A percentile compares a stretch with the other conserved stretches of the same genome.
Evolutionary conservation across 148 eudicot genomes (phyloP).

Genomic region (Gaultheria prostrata): DNA sequence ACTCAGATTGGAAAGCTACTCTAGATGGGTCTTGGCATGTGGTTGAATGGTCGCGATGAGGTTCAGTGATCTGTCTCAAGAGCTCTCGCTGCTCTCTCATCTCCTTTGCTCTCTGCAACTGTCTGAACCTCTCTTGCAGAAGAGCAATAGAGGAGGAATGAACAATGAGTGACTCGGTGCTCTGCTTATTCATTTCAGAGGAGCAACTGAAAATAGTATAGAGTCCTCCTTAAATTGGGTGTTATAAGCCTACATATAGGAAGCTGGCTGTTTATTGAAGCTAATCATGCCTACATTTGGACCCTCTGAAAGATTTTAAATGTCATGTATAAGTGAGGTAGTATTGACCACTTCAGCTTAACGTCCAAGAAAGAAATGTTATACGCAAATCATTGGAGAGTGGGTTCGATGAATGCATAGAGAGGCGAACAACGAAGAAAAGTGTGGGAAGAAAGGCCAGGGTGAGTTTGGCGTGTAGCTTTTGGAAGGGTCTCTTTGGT

Average conservation of each 20-base stretch:
- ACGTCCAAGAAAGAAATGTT: constrained; percentile 14
- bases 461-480: constrained; percentile 12
- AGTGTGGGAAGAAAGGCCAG: constrained; percentile 8
- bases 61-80: background rate
- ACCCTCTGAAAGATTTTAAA: background rate
- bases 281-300: background rate
- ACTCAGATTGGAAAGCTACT: constrained; percentile 7
- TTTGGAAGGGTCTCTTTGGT: constrained; percentile 19
- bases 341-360: constrained; percentile 1
- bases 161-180: background rate
- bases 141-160: constrained; percentile 26
- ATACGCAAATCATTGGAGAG: background rate
- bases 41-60: background rate
- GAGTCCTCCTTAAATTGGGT: background rate
- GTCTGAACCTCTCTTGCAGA: constrained; percentile 19
- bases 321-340: background rate
- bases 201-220: background rate
- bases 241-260: background rate
- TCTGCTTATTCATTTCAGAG: constrained; percentile 10
- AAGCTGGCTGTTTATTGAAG: background rate
- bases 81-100: constrained; percentile 19
- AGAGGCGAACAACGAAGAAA: constrained; percentile 9
- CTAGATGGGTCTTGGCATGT: constrained; percentile 11
- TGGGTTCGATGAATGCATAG: background rate
- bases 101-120: constrained; percentile 11